phyloP scores from a whole-genome alignment of 2,329 filamentous ascomycete species.

The Aureobasidium musti region DNA sequence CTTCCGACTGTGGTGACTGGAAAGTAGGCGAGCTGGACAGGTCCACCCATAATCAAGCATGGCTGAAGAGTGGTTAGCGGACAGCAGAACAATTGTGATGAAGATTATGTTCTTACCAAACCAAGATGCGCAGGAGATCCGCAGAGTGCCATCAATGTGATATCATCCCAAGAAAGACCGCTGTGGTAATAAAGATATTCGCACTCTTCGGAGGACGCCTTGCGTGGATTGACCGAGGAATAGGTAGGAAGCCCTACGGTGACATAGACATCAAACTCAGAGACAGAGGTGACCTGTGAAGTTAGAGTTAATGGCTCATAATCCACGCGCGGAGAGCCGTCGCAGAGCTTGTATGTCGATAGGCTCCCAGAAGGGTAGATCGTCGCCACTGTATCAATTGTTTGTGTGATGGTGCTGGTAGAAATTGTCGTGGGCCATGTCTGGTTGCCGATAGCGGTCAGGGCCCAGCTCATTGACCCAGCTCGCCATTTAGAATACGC shows the following conservation, averaged over 20 bases:
- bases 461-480: background rate
- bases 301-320: conserved; percentile 30
- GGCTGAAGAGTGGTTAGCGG: conserved; percentile 11
- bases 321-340: conserved; percentile 35
- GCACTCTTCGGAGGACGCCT: conserved; percentile 30
- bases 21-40: conserved; percentile 36
- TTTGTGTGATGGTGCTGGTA: conserved; percentile 15
- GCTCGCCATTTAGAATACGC: conserved; percentile 13
- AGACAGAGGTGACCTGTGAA: conserved; percentile 21
- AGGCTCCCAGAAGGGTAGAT: conserved; percentile 18
- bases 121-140: conserved; percentile 30
- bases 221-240: conserved; percentile 31
- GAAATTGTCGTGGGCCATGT: background rate
- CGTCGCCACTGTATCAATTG: conserved; percentile 2
- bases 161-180: conserved; percentile 27
- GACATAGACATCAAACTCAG: background rate
- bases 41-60: conserved; percentile 36
- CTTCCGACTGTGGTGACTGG: conserved; percentile 31
- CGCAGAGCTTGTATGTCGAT: conserved; percentile 34
- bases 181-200: conserved; percentile 31
- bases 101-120: background rate
- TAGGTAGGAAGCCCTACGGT: conserved; percentile 25
- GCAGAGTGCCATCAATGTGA: conserved; percentile 29
- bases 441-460: background rate
- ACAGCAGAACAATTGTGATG: background rate